Conservation (phyloP, 1,284 basidiomycete genomes). For the Thecaphora frezii region DNA sequence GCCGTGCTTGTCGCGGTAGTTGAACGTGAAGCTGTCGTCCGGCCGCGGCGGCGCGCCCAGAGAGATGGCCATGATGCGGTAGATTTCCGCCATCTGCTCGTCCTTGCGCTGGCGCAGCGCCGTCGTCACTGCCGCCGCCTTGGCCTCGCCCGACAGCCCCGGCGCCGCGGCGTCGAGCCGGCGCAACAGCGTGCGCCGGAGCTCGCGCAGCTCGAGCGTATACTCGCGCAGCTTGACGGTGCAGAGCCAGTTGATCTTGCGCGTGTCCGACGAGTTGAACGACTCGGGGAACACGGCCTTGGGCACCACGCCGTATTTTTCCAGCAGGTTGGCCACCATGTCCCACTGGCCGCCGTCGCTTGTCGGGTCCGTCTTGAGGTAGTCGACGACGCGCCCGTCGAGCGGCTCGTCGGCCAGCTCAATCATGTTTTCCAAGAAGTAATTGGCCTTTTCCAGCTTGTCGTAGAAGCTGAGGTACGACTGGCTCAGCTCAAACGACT, state of each 20-base stretch:
- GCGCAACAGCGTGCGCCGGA: conserved; percentile 60
- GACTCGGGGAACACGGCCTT: conserved; percentile 83
- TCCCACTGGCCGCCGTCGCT: conserved; percentile 75
- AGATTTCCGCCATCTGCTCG: conserved; percentile 78
- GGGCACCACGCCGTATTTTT: conserved; percentile 46
- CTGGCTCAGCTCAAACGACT: conserved; percentile 86
- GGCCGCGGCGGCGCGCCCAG: conserved; percentile 63
- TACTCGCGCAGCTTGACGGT: conserved; percentile 90
- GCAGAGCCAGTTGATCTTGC: conserved; percentile 74
- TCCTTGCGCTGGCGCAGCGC: conserved; percentile 70
- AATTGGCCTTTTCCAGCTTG: conserved; percentile 92
- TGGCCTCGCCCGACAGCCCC: conserved; percentile 12
- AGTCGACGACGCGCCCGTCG: conserved; percentile 77
- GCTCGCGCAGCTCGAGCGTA: conserved; percentile 74
- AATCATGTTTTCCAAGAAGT: conserved; percentile 85
- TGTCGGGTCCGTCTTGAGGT: conserved; percentile 76
- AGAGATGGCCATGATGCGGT: conserved; percentile 80
- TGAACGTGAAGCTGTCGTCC: conserved; percentile 38
- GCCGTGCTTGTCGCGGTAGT: conserved; percentile 71
- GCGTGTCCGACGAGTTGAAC: conserved; percentile 74
- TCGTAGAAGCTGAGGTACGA: conserved; percentile 60
- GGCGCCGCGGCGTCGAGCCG: conserved; percentile 60
- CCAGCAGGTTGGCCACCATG: conserved; percentile 79
- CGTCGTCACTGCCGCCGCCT: conserved; percentile 29
- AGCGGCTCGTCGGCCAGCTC: conserved; percentile 77